Evolutionary conservation across 805 yeast genomes (phyloP).

Genomic region (Metschnikowia gelsemii): DNA sequence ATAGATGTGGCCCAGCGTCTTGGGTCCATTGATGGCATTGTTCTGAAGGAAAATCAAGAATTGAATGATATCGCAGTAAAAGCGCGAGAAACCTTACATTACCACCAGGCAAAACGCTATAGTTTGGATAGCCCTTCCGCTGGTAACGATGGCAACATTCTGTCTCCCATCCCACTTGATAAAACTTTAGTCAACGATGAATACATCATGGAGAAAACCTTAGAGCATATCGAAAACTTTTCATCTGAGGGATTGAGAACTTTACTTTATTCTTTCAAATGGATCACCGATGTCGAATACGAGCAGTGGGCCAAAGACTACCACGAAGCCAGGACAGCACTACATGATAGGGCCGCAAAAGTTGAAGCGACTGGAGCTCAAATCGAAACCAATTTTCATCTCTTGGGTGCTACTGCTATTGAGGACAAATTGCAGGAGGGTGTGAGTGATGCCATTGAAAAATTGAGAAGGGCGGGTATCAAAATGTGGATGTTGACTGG

Average conservation of each 20-base stretch:
- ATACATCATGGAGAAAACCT: slow-evolving; percentile 74
- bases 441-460: slow-evolving; percentile 93
- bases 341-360: slow-evolving; percentile 61
- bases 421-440: slow-evolving; percentile 96
- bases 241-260: slow-evolving; percentile 95
- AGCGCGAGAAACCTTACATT: slow-evolving; percentile 58
- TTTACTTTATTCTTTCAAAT: slow-evolving; percentile 73
- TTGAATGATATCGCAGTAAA: slow-evolving; percentile 51
- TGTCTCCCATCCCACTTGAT: slow-evolving; percentile 42
- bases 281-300: slow-evolving; percentile 62
- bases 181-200: slow-evolving; percentile 66
- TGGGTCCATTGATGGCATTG: slow-evolving; percentile 50
- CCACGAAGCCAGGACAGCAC: slow-evolving; percentile 72
- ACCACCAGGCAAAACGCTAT: slow-evolving; percentile 58
- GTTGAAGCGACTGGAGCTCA: slow-evolving; percentile 71
- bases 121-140: slow-evolving; percentile 23
- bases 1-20: slow-evolving; percentile 23
- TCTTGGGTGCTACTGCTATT: slow-evolving; percentile 93
- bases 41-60: slow-evolving; percentile 49
- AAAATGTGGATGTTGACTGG: slow-evolving; percentile 99
- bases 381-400: slow-evolving; percentile 65
- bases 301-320: slow-evolving; percentile 66
- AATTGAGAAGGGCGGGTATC: slow-evolving; percentile 87
- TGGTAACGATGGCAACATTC: background rate
- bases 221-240: slow-evolving; percentile 89